These are phyloP conservation scores for Boletus tomentosulus DNA, from an alignment of 768 basidiomycete genomes.

Conservation along the genomic window DNA sequence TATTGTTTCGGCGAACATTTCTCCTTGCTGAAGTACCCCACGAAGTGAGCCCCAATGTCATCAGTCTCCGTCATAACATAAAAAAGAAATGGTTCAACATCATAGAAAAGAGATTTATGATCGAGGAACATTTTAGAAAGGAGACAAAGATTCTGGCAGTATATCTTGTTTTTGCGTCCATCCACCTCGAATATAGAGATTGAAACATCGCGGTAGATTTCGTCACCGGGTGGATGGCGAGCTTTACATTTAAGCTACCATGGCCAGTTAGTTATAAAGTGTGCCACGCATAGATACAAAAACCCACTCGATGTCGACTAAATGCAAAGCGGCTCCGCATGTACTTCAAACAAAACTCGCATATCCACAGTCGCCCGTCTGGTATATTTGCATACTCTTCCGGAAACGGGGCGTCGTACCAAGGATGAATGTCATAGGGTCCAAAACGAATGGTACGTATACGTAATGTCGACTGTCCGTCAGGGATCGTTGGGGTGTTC, in stretches of 20 bases:
- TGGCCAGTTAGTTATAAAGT: slow-evolving; percentile 10
- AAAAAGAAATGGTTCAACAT: slow-evolving; percentile 98
- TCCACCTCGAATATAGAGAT: slow-evolving; percentile 97
- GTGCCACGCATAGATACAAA: neutral
- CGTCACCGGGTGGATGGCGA: slow-evolving; percentile 94
- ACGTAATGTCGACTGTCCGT: slow-evolving; percentile 41
- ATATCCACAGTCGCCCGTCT: slow-evolving; percentile 92
- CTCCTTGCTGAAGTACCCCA: slow-evolving; percentile 99
- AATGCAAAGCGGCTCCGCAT: slow-evolving; percentile 93
- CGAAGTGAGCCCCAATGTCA: slow-evolving; percentile 86
- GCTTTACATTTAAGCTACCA: slow-evolving; percentile 89
- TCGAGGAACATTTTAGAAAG: slow-evolving; percentile 99
- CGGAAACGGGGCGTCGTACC: slow-evolving; percentile 99
- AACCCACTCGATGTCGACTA: slow-evolving; percentile 75
- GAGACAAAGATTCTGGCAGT: slow-evolving; percentile 97
- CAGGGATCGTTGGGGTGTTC: slow-evolving; percentile 21
- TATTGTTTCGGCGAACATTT: slow-evolving; percentile 94
- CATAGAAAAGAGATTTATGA: slow-evolving; percentile 98
- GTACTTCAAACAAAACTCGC: slow-evolving; percentile 97
- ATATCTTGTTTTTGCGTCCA: slow-evolving; percentile 99
- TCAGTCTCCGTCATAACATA: slow-evolving; percentile 95
- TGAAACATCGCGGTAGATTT: slow-evolving; percentile 88
- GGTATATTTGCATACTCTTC: slow-evolving; percentile 94
- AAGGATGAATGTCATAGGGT: slow-evolving; percentile 89
- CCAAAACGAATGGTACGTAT: slow-evolving; percentile 92